Percentiles rank a stretch among this genome's conserved stretches.
Conservation (phyloP, 1,139 yeast genomes). For the Blastobotrys illinoisensis region DNA sequence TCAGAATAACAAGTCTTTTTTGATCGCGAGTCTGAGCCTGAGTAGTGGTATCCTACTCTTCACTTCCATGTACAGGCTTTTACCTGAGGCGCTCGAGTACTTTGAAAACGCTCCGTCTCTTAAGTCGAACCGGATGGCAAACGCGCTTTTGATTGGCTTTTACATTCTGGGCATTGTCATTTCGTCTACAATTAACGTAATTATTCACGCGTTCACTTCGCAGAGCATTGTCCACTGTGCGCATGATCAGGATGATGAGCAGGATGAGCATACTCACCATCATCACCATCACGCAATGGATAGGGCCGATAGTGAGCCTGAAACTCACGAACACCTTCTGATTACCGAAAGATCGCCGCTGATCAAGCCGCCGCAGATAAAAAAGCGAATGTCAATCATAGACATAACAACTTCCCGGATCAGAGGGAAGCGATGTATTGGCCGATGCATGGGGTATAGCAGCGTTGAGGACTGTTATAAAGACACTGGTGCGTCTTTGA, state of each 20-base stretch:
- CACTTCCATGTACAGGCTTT: constrained; percentile 65
- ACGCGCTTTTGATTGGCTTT: constrained; percentile 43
- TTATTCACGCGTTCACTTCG: constrained; percentile 70
- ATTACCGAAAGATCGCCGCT: not conserved
- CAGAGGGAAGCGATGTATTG: constrained; percentile 32
- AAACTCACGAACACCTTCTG: constrained; percentile 13
- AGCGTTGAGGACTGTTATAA: constrained; percentile 37
- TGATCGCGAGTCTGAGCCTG: constrained; percentile 61
- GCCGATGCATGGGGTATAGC: constrained; percentile 52
- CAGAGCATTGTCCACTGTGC: constrained; percentile 84
- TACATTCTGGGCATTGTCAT: constrained; percentile 54
- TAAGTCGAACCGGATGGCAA: constrained; percentile 23
- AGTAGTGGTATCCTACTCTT: constrained; percentile 65
- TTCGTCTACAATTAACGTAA: constrained; percentile 54
- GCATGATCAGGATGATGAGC: constrained; percentile 39
- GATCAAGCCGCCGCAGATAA: not conserved
- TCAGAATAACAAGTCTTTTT: constrained; percentile 53
- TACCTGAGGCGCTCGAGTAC: constrained; percentile 54
- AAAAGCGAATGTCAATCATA: constrained; percentile 16
- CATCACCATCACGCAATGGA: constrained; percentile 33
- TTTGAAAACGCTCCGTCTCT: constrained; percentile 28
- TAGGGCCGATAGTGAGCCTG: constrained; percentile 7
- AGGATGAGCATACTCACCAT: constrained; percentile 4
- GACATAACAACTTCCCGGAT: constrained; percentile 25
- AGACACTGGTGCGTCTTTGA: not conserved